A percentile compares a stretch with the other conserved stretches of the same genome.
Conservation (phyloP, 441 rosid genomes). For the Populus tomentosa region DNA sequence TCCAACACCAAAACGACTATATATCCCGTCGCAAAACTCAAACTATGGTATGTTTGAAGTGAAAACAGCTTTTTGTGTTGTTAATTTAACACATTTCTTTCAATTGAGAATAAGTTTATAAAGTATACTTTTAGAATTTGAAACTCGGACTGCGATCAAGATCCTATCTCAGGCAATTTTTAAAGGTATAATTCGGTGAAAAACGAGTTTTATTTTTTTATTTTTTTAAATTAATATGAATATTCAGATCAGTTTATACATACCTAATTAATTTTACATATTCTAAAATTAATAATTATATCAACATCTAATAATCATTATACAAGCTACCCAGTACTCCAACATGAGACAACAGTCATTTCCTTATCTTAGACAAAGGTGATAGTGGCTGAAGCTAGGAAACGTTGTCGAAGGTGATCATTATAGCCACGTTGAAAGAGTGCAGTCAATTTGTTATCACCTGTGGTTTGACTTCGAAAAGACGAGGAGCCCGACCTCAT, state of each 20-base stretch:
- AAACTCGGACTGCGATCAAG: background rate
- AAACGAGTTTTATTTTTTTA: no score
- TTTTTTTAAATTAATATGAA: no score
- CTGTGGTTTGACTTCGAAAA: no score
- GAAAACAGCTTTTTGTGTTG: background rate
- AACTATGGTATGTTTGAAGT: background rate
- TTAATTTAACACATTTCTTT: background rate
- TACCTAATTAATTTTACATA: no score
- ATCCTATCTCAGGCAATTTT: background rate
- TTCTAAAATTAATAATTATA: no score
- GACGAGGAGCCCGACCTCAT: background rate
- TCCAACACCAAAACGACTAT: background rate
- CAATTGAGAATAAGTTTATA: background rate
- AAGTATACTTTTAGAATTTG: background rate
- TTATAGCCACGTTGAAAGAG: no score
- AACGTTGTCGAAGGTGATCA: background rate
- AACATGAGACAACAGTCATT: no score
- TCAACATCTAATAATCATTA: no score
- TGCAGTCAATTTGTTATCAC: no score
- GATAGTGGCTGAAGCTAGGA: background rate
- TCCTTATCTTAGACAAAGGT: background rate
- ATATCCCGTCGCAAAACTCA: background rate
- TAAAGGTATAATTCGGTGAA: background rate
- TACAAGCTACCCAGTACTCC: no score
- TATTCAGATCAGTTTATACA: no score